These are phyloP conservation scores for Rhynchospora tenuis DNA, from an alignment of 176 grass and related monocot species.

Conservation along the genomic window DNA sequence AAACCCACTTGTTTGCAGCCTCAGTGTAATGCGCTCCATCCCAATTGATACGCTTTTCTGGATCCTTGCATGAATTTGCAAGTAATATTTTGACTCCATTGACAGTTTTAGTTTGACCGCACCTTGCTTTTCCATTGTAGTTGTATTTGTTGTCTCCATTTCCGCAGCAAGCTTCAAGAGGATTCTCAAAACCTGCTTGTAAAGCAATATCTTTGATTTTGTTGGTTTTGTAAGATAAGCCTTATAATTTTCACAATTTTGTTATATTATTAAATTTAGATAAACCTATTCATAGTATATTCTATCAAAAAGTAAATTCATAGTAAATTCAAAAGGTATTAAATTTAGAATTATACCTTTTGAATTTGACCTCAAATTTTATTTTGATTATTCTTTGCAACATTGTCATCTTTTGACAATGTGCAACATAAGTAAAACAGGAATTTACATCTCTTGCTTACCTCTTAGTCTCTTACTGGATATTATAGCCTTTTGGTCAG, in stretches of 20 bases:
- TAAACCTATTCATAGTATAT: no score
- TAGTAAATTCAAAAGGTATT: no score
- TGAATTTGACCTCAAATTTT: background rate
- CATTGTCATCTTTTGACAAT: background rate
- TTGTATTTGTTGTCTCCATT: conserved; percentile 67
- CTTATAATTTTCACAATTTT: background rate
- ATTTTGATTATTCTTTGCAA: background rate
- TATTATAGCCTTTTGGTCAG: background rate
- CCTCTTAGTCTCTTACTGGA: background rate
- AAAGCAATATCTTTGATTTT: background rate
- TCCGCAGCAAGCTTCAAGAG: conserved; percentile 66
- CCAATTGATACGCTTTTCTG: conserved; percentile 63
- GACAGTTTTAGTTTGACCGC: conserved; percentile 43
- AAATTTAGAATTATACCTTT: no score
- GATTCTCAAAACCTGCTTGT: conserved; percentile 63
- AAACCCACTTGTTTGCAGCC: conserved; percentile 75
- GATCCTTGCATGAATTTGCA: conserved; percentile 54
- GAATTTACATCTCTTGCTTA: background rate
- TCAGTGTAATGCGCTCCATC: conserved; percentile 80
- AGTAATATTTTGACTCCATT: conserved; percentile 49
- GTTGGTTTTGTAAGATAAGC: background rate
- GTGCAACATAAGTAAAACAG: background rate
- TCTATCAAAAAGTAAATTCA: no score
- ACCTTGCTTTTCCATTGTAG: conserved; percentile 37
- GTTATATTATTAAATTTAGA: no score